Percentiles rank a stretch among this genome's conserved stretches.
These are phyloP conservation scores for Tuber magnatum DNA, from an alignment of 495 filamentous ascomycete species.

Conservation along the genomic window DNA sequence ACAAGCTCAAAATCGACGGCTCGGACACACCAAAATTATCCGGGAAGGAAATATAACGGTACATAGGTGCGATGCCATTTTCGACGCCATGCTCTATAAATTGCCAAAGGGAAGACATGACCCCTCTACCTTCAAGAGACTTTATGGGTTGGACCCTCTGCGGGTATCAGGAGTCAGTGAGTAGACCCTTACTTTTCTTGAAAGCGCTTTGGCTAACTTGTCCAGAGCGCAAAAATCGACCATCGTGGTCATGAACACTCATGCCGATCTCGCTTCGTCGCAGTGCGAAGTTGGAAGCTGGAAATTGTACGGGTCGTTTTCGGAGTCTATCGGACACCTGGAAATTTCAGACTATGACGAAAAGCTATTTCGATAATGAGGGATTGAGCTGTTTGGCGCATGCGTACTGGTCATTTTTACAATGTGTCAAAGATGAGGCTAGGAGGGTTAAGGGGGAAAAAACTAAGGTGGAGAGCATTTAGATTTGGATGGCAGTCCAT, in stretches of 20 bases:
- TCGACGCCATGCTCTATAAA: conserved; percentile 2
- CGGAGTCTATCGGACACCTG: not conserved
- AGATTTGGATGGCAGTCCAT: not conserved
- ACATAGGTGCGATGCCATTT: not conserved
- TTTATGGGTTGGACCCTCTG: conserved; percentile 9
- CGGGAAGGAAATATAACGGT: conserved; percentile 1
- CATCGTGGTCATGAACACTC: not conserved
- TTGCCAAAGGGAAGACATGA: not conserved
- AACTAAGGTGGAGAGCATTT: not conserved
- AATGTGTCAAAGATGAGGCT: not conserved
- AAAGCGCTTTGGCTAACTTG: not conserved
- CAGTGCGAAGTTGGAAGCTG: not conserved
- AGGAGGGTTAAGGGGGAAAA: not conserved
- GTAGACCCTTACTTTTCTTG: conserved; percentile 8
- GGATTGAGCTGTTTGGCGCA: not conserved
- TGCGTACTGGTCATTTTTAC: not conserved
- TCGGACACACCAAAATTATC: not conserved
- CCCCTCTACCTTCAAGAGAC: not conserved
- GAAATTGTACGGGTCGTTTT: conserved; percentile 6
- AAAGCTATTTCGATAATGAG: conserved; percentile 8
- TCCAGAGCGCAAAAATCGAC: not conserved
- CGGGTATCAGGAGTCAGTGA: conserved; percentile 12
- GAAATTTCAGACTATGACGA: not conserved
- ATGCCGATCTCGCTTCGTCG: not conserved
- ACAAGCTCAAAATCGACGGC: not conserved